These are phyloP conservation scores for Bipolaris zeicola DNA, from an alignment of 2,329 filamentous ascomycete species.

Conservation along the genomic window DNA sequence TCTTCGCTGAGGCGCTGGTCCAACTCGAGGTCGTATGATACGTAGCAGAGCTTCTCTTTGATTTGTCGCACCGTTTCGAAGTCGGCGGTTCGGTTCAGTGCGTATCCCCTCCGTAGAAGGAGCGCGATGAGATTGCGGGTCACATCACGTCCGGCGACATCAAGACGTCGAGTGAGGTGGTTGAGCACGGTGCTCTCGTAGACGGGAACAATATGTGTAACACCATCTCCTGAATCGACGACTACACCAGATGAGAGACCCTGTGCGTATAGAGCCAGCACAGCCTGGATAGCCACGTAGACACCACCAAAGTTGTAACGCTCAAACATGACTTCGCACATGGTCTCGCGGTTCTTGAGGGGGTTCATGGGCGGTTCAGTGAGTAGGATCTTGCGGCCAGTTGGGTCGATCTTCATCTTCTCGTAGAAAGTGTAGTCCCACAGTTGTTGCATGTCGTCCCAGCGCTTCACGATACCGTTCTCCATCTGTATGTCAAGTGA, in stretches of 20 bases:
- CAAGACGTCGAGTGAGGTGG: slow-evolving; percentile 90
- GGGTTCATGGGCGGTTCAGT: slow-evolving; percentile 99
- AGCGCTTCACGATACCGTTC: slow-evolving; percentile 98
- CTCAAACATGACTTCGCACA: slow-evolving; percentile 99
- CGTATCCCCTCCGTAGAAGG: slow-evolving; percentile 90
- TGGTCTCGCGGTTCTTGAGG: slow-evolving; percentile 93
- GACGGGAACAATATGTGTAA: slow-evolving; percentile 97
- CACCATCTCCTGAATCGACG: slow-evolving; percentile 96
- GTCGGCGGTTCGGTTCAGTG: slow-evolving; percentile 95
- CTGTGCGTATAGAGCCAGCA: slow-evolving; percentile 94
- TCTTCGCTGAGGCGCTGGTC: slow-evolving; percentile 97
- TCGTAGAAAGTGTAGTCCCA: slow-evolving; percentile 99
- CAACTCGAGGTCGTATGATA: slow-evolving; percentile 95
- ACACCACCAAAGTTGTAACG: slow-evolving; percentile 95
- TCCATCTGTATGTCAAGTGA: slow-evolving; percentile 72
- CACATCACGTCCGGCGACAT: slow-evolving; percentile 95
- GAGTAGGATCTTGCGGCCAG: slow-evolving; percentile 93
- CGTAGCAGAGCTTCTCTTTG: slow-evolving; percentile 99
- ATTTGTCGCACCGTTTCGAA: slow-evolving; percentile 98
- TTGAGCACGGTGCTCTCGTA: slow-evolving; percentile 98
- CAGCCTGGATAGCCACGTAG: slow-evolving; percentile 97
- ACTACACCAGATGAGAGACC: slow-evolving; percentile 87
- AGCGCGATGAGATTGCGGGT: slow-evolving; percentile 98
- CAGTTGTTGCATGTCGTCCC: slow-evolving; percentile 99
- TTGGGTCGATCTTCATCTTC: slow-evolving; percentile 91